These are phyloP conservation scores for Trichoderma sp. DNA, from an alignment of 2,329 filamentous ascomycete species.

Conservation along the genomic window DNA sequence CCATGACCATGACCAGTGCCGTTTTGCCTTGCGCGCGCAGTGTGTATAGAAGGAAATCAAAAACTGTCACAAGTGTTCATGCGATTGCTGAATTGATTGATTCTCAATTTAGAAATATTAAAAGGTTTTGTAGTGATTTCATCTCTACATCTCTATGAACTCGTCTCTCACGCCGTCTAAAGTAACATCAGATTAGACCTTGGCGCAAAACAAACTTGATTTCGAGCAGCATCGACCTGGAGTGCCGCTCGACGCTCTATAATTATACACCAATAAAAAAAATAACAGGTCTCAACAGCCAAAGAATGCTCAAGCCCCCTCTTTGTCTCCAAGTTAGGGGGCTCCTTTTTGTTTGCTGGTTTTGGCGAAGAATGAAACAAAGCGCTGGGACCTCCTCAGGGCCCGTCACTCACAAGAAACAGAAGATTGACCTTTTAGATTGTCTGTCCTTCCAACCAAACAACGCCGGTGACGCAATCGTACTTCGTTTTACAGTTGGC, in stretches of 20 bases:
- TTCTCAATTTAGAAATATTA: background rate
- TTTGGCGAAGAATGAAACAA: constrained; percentile 30
- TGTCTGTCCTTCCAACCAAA: constrained; percentile 34
- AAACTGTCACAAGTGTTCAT: background rate
- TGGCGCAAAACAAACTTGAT: constrained; percentile 37
- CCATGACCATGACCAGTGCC: background rate
- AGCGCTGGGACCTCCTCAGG: constrained; percentile 29
- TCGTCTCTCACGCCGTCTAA: constrained; percentile 40
- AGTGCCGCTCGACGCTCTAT: constrained; percentile 42
- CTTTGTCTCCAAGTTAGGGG: constrained; percentile 34
- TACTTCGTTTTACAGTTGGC: constrained; percentile 17
- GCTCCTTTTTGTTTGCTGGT: constrained; percentile 18
- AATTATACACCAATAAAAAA: constrained; percentile 38
- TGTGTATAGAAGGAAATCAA: background rate
- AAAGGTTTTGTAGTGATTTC: constrained; percentile 33
- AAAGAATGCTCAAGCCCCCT: constrained; percentile 28
- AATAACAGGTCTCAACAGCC: constrained; percentile 28
- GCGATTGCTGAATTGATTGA: background rate
- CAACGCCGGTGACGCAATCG: constrained; percentile 25
- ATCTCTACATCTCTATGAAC: constrained; percentile 42
- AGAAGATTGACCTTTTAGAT: constrained; percentile 32
- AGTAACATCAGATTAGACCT: constrained; percentile 45
- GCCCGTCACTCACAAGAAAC: constrained; percentile 27
- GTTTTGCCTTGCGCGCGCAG: background rate
- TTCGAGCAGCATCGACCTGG: constrained; percentile 36